Conservation (phyloP, 192 early-diverging fungal genomes). For the Coemansia guatemalensis region DNA sequence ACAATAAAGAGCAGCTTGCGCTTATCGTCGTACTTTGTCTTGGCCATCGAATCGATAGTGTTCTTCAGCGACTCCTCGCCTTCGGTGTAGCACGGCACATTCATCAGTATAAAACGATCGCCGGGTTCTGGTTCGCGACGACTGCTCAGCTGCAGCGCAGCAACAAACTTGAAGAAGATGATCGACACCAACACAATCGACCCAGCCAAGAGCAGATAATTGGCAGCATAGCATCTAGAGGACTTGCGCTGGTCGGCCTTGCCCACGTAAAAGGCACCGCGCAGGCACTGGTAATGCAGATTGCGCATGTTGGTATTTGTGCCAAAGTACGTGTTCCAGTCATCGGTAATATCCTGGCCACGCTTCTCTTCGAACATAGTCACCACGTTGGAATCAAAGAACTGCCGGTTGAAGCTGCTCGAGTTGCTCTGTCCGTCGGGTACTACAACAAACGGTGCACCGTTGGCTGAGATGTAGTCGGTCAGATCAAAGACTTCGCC, state of each 20-base stretch:
- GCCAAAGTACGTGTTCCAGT: conserved; percentile 57
- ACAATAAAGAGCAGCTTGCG: conserved; percentile 94
- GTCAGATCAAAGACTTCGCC: conserved; percentile 72
- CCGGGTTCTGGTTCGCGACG: conserved; percentile 77
- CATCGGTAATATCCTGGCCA: conserved; percentile 61
- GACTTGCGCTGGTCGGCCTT: conserved; percentile 78
- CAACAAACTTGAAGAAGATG: conserved; percentile 90
- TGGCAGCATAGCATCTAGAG: conserved; percentile 67
- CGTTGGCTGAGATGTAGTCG: conserved; percentile 58
- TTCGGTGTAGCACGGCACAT: conserved; percentile 97
- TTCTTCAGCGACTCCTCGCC: conserved; percentile 87
- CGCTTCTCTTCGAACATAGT: conserved; percentile 61
- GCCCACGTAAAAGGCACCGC: conserved; percentile 81
- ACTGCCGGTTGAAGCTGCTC: conserved; percentile 52
- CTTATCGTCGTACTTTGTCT: conserved; percentile 92
- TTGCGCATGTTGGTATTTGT: conserved; percentile 45
- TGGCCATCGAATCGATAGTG: conserved; percentile 89
- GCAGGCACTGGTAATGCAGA: conserved; percentile 68
- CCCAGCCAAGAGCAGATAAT: conserved; percentile 77
- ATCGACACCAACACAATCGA: conserved; percentile 79
- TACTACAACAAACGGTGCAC: conserved; percentile 48
- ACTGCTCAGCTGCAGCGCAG: conserved; percentile 82
- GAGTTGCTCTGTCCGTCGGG: conserved; percentile 44
- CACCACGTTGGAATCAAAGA: conserved; percentile 62
- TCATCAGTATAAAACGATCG: conserved; percentile 89